These are phyloP conservation scores for Epichloe uncinata DNA, from an alignment of 2,329 filamentous ascomycete species.

Conservation along the genomic window DNA sequence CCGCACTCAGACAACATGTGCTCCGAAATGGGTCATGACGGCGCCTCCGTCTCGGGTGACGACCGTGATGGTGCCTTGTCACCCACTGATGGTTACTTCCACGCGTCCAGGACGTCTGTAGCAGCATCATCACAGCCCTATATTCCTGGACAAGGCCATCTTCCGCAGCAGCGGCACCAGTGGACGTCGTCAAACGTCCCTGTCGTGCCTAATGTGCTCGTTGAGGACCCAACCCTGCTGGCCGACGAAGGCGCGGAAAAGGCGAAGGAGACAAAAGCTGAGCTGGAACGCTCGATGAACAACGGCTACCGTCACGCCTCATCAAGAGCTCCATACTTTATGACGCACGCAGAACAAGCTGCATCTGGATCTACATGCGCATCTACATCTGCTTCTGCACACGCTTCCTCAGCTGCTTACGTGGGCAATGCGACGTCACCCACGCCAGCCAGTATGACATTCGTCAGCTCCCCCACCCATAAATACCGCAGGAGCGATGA, in stretches of 20 bases:
- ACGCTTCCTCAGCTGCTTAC: slow-evolving; percentile 3
- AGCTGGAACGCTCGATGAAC: slow-evolving; percentile 25
- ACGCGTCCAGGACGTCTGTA: slow-evolving; percentile 21
- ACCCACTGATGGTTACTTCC: slow-evolving; percentile 40
- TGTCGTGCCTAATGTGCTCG: slow-evolving; percentile 33
- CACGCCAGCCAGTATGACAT: slow-evolving; percentile 3
- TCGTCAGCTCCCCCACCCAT: slow-evolving; percentile 6
- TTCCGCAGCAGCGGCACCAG: slow-evolving; percentile 9
- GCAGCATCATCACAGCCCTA: slow-evolving; percentile 11
- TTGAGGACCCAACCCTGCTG: slow-evolving; percentile 33
- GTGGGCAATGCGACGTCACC: background rate
- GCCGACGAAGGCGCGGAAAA: slow-evolving; percentile 23
- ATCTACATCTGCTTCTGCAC: slow-evolving; percentile 2
- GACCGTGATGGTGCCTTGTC: slow-evolving; percentile 26
- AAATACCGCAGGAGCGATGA: slow-evolving; percentile 13
- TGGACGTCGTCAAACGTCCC: slow-evolving; percentile 24
- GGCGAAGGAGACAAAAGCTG: slow-evolving; percentile 26
- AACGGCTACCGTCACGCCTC: slow-evolving; percentile 8
- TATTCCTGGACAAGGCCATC: background rate
- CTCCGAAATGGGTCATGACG: slow-evolving; percentile 17
- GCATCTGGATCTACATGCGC: background rate
- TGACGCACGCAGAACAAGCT: background rate
- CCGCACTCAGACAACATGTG: slow-evolving; percentile 37
- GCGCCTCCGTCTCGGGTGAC: slow-evolving; percentile 20
- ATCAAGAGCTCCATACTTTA: slow-evolving; percentile 6